Percentiles rank a stretch among this genome's conserved stretches.
phyloP scores from a whole-genome alignment of 2,329 filamentous ascomycete genomes.

The Bretziella fagacearum region DNA sequence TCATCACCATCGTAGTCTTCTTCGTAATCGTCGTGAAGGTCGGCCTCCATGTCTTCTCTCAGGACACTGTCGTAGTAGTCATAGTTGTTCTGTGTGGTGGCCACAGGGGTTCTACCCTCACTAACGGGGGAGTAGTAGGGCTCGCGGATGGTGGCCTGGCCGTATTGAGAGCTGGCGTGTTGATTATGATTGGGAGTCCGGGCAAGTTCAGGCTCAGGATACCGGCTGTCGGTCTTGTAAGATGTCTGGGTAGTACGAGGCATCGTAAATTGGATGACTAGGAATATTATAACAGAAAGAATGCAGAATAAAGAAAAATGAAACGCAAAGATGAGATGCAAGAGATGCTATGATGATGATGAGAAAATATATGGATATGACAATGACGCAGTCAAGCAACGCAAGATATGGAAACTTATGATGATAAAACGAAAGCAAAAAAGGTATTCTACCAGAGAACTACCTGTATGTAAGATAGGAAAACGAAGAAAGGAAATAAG shows the following conservation, averaged over 20 bases:
- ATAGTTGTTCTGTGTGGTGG: slow-evolving; percentile 7
- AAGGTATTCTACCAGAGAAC: slow-evolving; percentile 7
- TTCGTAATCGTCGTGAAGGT: slow-evolving; percentile 3
- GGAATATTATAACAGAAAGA: slow-evolving; percentile 5
- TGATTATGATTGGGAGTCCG: slow-evolving; percentile 15
- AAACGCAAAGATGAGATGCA: neutral
- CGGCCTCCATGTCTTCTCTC: slow-evolving; percentile 8
- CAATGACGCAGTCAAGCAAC: neutral
- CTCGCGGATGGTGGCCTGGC: slow-evolving; percentile 6
- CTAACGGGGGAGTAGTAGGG: slow-evolving; percentile 14
- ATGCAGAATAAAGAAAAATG: slow-evolving; percentile 6
- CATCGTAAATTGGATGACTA: slow-evolving; percentile 25
- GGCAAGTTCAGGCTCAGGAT: slow-evolving; percentile 20
- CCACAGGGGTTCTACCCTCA: slow-evolving; percentile 10
- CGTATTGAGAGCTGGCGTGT: slow-evolving; percentile 7
- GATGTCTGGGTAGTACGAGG: slow-evolving; percentile 27
- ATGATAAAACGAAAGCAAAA: neutral
- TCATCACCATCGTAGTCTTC: slow-evolving; percentile 12
- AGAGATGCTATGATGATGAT: neutral
- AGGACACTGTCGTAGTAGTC: slow-evolving; percentile 12
- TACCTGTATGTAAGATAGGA: neutral
- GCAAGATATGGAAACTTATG: neutral
- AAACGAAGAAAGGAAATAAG: neutral
- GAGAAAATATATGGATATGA: neutral
- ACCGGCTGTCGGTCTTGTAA: slow-evolving; percentile 20